Conservation (phyloP, 352 stramenopile genomes). For the Globisporangium middletonii region DNA sequence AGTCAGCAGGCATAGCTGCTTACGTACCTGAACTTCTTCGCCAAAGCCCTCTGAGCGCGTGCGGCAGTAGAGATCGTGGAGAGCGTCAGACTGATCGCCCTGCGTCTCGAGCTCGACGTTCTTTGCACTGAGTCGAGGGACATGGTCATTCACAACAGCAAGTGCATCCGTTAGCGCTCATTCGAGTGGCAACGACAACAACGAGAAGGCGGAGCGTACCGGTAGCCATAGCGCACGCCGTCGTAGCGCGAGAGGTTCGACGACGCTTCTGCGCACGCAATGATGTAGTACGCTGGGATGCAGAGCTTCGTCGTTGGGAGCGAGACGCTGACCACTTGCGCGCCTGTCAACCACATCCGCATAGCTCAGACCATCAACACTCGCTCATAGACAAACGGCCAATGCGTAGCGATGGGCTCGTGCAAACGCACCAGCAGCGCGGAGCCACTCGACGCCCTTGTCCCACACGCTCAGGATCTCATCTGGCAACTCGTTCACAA, state of each 20-base stretch:
- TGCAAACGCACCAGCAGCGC: conserved; percentile 30
- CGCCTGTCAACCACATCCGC: conserved; percentile 18
- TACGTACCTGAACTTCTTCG: conserved; percentile 81
- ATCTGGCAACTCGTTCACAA: conserved; percentile 85
- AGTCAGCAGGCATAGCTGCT: background rate
- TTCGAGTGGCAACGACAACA: background rate
- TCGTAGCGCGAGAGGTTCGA: conserved; percentile 98
- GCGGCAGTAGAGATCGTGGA: conserved; percentile 84
- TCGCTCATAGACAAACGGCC: background rate
- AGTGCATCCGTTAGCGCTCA: background rate
- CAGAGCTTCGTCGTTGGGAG: conserved; percentile 80
- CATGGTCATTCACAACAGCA: background rate
- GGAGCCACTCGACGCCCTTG: conserved; percentile 63
- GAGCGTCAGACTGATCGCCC: conserved; percentile 64
- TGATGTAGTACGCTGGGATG: conserved; percentile 97
- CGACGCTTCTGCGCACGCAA: conserved; percentile 96
- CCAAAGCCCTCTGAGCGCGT: conserved; percentile 89
- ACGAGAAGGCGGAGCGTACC: conserved; percentile 18
- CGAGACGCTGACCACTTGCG: conserved; percentile 70
- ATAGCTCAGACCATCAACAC: background rate
- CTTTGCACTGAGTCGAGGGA: conserved; percentile 30
- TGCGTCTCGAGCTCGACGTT: conserved; percentile 37
- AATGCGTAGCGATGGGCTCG: background rate
- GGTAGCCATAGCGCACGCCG: conserved; percentile 90
- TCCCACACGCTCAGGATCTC: conserved; percentile 86